Evolutionary conservation across 2,329 filamentous ascomycete genomes (phyloP).

Genomic region (Pseudocercospora eumusae): DNA sequence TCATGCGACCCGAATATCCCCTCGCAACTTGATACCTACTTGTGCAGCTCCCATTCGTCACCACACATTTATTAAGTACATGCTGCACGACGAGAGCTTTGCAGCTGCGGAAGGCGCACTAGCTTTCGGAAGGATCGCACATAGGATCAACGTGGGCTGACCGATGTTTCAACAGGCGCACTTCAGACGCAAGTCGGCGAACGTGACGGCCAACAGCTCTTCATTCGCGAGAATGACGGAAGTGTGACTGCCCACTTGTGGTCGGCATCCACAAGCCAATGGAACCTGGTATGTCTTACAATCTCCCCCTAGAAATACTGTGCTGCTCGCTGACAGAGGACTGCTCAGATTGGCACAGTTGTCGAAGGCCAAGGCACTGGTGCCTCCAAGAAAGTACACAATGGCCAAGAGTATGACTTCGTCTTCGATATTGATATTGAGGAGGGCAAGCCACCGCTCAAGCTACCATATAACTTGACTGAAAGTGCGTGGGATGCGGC

Average conservation of each 20-base stretch:
- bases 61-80: neutral
- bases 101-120: slow-evolving; percentile 5
- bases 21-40: neutral
- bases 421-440: slow-evolving; percentile 97
- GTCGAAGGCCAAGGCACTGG: slow-evolving; percentile 83
- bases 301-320: neutral
- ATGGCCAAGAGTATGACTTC: slow-evolving; percentile 89
- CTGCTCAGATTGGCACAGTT: slow-evolving; percentile 77
- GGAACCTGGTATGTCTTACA: slow-evolving; percentile 40
- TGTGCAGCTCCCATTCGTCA: neutral
- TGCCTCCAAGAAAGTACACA: slow-evolving; percentile 67
- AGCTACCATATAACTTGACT: slow-evolving; percentile 89
- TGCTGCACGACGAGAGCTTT: neutral
- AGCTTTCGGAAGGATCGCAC: slow-evolving; percentile 11
- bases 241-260: slow-evolving; percentile 85
- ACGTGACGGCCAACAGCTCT: slow-evolving; percentile 95
- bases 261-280: slow-evolving; percentile 56
- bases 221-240: slow-evolving; percentile 80
- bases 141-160: slow-evolving; percentile 9
- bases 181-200: slow-evolving; percentile 77
- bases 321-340: slow-evolving; percentile 1
- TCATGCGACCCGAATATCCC: neutral
- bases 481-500: slow-evolving; percentile 92
- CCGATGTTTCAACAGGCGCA: slow-evolving; percentile 59
- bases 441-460: slow-evolving; percentile 87